phyloP scores from a whole-genome alignment of 768 basidiomycete genomes.

The Hortiboletus flavorubellus region DNA sequence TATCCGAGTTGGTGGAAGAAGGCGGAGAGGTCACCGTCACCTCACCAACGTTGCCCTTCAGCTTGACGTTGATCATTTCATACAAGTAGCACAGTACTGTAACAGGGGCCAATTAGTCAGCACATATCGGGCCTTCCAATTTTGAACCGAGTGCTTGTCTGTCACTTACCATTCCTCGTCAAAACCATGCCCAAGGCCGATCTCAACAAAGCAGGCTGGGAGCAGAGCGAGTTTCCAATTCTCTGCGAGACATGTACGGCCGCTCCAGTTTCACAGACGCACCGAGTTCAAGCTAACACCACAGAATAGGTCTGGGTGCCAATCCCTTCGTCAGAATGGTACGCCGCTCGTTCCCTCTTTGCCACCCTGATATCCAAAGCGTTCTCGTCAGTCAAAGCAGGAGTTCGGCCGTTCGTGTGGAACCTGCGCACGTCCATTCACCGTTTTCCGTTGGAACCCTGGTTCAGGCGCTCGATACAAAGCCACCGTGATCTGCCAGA shows the following conservation, averaged over 20 bases:
- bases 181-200: conserved; percentile 75
- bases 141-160: not conserved
- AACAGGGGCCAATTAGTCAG: conserved; percentile 27
- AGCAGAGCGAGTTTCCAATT: conserved; percentile 90
- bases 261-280: not conserved
- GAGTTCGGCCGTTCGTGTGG: conserved; percentile 95
- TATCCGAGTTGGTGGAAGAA: conserved; percentile 73
- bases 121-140: conserved; percentile 5
- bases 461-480: conserved; percentile 92
- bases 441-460: conserved; percentile 98
- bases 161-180: not conserved
- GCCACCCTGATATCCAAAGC: not conserved
- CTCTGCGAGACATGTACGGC: conserved; percentile 87
- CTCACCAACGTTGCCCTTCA: conserved; percentile 86
- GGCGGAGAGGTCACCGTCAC: conserved; percentile 86
- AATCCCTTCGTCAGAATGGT: conserved; percentile 97
- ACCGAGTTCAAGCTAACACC: conserved; percentile 4
- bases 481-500: conserved; percentile 95
- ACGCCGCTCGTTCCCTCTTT: conserved; percentile 20
- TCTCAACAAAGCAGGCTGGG: conserved; percentile 93
- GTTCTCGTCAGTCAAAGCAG: conserved; percentile 90
- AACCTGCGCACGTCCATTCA: conserved; percentile 94
- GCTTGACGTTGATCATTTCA: conserved; percentile 61
- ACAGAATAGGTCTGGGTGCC: conserved; percentile 65
- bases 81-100: conserved; percentile 38